Evolutionary conservation across 345 rosid genomes (phyloP).

Genomic region (Sisymbrium irio): DNA sequence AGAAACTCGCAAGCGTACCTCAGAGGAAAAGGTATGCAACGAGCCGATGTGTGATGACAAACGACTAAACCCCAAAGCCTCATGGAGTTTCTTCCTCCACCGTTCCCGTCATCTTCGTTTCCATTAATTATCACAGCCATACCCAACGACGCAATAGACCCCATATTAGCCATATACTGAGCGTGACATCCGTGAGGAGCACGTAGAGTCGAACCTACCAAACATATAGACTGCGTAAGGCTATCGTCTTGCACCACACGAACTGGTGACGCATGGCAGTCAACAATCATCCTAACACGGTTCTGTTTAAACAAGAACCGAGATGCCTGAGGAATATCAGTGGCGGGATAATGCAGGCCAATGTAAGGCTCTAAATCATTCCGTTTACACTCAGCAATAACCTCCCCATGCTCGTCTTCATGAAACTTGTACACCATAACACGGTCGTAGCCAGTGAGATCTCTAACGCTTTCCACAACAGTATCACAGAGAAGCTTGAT

Average conservation of each 20-base stretch:
- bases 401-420: constrained; percentile 98
- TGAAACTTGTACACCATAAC: constrained; percentile 98
- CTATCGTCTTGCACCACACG: constrained; percentile 67
- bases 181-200: constrained; percentile 96
- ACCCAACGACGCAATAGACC: constrained; percentile 77
- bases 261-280: constrained; percentile 66
- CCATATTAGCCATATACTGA: constrained; percentile 97
- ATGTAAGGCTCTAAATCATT: constrained; percentile 81
- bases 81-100: constrained; percentile 59
- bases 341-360: constrained; percentile 93
- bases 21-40: constrained; percentile 86
- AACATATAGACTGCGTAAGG: constrained; percentile 78
- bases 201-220: constrained; percentile 95
- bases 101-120: constrained; percentile 61
- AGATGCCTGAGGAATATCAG: constrained; percentile 95
- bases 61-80: constrained; percentile 98
- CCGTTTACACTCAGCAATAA: constrained; percentile 77
- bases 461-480: constrained; percentile 73
- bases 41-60: constrained; percentile 89
- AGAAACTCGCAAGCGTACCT: constrained; percentile 97
- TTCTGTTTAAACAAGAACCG: constrained; percentile 92
- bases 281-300: constrained; percentile 93
- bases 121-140: constrained; percentile 89
- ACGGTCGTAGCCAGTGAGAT: constrained; percentile 88
- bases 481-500: constrained; percentile 83